Evolutionary conservation across 257 asterid genomes (phyloP).

Genomic region (Solanum etuberosum): DNA sequence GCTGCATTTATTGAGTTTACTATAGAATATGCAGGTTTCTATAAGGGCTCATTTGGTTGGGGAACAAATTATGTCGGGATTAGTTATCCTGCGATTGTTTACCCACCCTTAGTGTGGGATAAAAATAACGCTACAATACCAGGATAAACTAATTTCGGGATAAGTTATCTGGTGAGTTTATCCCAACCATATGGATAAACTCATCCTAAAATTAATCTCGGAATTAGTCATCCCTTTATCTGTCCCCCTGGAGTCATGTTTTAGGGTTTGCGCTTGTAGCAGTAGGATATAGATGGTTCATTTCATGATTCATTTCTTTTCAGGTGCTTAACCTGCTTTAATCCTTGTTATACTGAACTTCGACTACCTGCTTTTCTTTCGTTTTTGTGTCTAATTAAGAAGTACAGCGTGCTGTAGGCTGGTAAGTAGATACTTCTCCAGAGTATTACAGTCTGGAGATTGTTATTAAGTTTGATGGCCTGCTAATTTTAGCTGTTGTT

Average conservation of each 20-base stretch:
- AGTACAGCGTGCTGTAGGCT: background rate
- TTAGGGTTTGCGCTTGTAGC: background rate
- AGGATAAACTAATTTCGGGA: background rate
- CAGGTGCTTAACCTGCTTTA: background rate
- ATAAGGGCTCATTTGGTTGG: background rate
- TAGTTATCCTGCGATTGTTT: background rate
- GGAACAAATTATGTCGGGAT: background rate
- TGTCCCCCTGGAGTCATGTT: background rate
- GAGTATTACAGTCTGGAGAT: background rate
- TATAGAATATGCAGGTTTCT: background rate
- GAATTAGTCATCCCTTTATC: background rate
- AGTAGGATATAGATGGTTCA: background rate
- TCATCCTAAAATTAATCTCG: background rate
- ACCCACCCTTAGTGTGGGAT: background rate
- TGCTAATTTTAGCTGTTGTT: background rate
- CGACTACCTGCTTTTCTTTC: background rate
- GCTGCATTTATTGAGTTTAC: background rate
- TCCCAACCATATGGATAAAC: background rate
- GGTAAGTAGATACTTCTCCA: background rate
- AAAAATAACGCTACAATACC: no score
- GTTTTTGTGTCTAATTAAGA: background rate
- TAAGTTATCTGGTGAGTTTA: background rate
- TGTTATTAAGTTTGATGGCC: background rate
- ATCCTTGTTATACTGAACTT: background rate
- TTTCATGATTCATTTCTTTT: background rate